A percentile compares a stretch with the other conserved stretches of the same genome.
These are phyloP conservation scores for Phytophthora podocarpi DNA, from an alignment of 352 stramenopile genomes.

Conservation along the genomic window DNA sequence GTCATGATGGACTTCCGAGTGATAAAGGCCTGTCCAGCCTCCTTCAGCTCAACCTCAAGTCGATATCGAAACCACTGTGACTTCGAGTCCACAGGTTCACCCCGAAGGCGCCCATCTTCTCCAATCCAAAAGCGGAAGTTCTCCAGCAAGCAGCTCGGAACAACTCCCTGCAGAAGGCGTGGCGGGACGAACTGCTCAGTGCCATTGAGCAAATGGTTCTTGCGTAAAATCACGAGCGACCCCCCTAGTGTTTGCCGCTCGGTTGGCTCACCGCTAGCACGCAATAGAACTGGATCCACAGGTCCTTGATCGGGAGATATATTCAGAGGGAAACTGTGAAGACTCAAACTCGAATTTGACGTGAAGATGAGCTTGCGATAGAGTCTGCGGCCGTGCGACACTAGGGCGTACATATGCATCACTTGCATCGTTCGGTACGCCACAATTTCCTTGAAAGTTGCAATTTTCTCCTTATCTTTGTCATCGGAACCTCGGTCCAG, in stretches of 20 bases:
- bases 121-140: slow-evolving; percentile 98
- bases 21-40: slow-evolving; percentile 50
- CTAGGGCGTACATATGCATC: slow-evolving; percentile 97
- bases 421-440: slow-evolving; percentile 91
- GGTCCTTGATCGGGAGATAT: slow-evolving; percentile 63
- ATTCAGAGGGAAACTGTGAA: slow-evolving; percentile 91
- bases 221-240: slow-evolving; percentile 92
- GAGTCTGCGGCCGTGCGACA: slow-evolving; percentile 96
- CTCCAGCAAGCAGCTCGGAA: slow-evolving; percentile 95
- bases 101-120: slow-evolving; percentile 94
- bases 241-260: slow-evolving; percentile 67
- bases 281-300: slow-evolving; percentile 65
- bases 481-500: slow-evolving; percentile 75
- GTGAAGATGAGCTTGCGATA: slow-evolving; percentile 98
- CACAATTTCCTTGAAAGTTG: slow-evolving; percentile 98
- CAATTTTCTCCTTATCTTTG: slow-evolving; percentile 77
- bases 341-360: slow-evolving; percentile 93
- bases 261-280: slow-evolving; percentile 66
- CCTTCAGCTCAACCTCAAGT: slow-evolving; percentile 71
- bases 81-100: slow-evolving; percentile 89
- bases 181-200: slow-evolving; percentile 91
- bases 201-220: slow-evolving; percentile 67
- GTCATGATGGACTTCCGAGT: slow-evolving; percentile 70
- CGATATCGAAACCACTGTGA: slow-evolving; percentile 91
- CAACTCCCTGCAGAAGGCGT: slow-evolving; percentile 92